Base-by-base conservation (phyloP, 2,329 filamentous ascomycete species). In the Cadophora gregata region DNA sequence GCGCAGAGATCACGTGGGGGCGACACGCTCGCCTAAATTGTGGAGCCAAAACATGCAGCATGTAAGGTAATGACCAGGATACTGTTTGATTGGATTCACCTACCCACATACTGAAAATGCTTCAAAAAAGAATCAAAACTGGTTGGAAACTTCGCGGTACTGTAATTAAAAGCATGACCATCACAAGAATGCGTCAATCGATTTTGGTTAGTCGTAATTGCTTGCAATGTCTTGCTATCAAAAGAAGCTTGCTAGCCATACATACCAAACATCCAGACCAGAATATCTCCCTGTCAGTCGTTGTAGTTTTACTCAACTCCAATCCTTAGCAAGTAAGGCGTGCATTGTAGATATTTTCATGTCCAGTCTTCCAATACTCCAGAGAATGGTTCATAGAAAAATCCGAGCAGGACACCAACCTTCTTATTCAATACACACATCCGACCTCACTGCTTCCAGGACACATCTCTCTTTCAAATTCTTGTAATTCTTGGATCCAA, bases 1-100 rank as follows among this genome's bases (percentile, higher is more conserved):
- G n/a, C n/a, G n/a, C n/a, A n/a, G n/a, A n/a, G n/a, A n/a, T n/a
- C n/a, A n/a, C n/a, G n/a, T n/a, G n/a, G n/a, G n/a, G n/a, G n/a
- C n/a, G n/a, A n/a, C n/a, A n/a, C n/a, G n/a, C 50, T 55, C 50
- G 50, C 50, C 33, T 55, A 55, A 55, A 31, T 55, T 55, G 27
- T 31, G 50, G 50, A 24, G 29, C 50, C 50, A 31, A 55, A 55
- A 55, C 50, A 55, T n/a, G n/a, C n/a, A n/a, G n/a, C n/a, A n/a
- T n/a, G n/a, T n/a, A n/a, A n/a, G n/a, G n/a, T n/a, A n/a, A n/a
- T n/a, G n/a, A n/a, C n/a, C n/a, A n/a, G n/a, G n/a, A n/a, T n/a
- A n/a, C n/a, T n/a, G n/a, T n/a, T n/a, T n/a, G n/a, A n/a, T n/a
- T n/a, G n/a, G n/a, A n/a, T n/a, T n/a, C n/a, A n/a, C n/a, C n/a